These are phyloP conservation scores for Iris macrosiphon DNA, from an alignment of 106 monocot species.

Conservation along the genomic window DNA sequence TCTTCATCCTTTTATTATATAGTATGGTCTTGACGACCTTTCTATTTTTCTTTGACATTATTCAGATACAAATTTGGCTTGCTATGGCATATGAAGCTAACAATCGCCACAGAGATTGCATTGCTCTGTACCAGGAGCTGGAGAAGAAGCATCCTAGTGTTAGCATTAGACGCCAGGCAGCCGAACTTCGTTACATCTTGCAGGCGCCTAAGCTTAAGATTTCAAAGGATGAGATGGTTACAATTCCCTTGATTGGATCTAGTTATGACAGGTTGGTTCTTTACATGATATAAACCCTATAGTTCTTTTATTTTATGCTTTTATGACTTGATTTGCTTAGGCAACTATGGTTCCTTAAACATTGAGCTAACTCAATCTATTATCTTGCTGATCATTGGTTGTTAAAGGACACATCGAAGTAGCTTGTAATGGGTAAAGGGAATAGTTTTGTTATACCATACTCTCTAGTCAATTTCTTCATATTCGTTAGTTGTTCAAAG, in stretches of 20 bases:
- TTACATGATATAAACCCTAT: background rate
- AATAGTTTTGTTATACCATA: too few relatives aligned
- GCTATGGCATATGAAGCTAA: slow-evolving; percentile 99
- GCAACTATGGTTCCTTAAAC: background rate
- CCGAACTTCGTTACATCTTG: slow-evolving; percentile 85
- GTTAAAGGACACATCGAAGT: too few relatives aligned
- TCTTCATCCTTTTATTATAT: too few relatives aligned
- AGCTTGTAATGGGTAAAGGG: too few relatives aligned
- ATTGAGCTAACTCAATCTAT: too few relatives aligned
- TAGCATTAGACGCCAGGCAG: slow-evolving; percentile 86
- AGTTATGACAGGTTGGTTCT: slow-evolving; percentile 81
- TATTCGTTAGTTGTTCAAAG: too few relatives aligned
- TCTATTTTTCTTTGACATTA: background rate
- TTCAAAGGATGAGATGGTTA: slow-evolving; percentile 93
- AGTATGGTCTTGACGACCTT: too few relatives aligned
- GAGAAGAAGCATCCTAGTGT: slow-evolving; percentile 80
- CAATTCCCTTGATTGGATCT: slow-evolving; percentile 90
- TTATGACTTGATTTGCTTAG: background rate
- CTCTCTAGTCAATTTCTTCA: too few relatives aligned
- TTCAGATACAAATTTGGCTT: slow-evolving; percentile 97
- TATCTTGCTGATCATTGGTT: too few relatives aligned
- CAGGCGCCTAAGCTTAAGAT: slow-evolving; percentile 98
- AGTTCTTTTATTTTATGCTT: background rate
- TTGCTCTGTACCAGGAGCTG: slow-evolving; percentile 70
- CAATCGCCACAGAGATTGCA: slow-evolving; percentile 90